phyloP scores from a whole-genome alignment of 805 yeast genomes.

The Metschnikowia peoriensis region DNA sequence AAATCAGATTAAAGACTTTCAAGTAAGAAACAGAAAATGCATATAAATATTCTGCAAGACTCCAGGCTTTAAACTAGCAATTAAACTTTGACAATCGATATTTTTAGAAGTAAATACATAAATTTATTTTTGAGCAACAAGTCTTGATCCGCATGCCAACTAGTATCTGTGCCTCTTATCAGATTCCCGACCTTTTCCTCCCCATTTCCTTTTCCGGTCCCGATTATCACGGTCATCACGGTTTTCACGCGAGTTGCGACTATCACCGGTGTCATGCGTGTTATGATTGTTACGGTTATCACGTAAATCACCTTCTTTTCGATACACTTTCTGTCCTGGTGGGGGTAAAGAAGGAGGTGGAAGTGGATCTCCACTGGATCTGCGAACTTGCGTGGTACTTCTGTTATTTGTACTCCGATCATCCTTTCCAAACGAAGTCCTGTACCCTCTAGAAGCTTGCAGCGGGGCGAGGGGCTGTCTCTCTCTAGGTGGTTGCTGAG shows the following conservation, averaged over 20 bases:
- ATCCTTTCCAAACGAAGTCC: slow-evolving; percentile 16
- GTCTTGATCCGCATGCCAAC: not conserved
- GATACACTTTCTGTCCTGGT: slow-evolving; percentile 10
- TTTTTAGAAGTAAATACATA: not conserved
- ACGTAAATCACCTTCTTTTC: not conserved
- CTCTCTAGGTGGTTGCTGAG: slow-evolving; percentile 18
- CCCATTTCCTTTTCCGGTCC: slow-evolving; percentile 24
- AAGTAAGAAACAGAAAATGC: no score
- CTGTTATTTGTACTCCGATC: slow-evolving; percentile 8
- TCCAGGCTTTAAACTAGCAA: no score
- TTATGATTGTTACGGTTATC: not conserved
- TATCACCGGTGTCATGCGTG: not conserved
- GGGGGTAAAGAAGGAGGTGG: slow-evolving; percentile 18
- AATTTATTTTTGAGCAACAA: no score
- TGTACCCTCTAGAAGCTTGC: slow-evolving; percentile 8
- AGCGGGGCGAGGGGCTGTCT: not conserved
- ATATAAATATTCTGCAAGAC: no score
- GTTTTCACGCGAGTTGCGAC: slow-evolving; percentile 1
- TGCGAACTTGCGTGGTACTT: slow-evolving; percentile 1
- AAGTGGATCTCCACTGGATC: slow-evolving; percentile 14
- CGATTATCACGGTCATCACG: not conserved
- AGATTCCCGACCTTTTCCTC: slow-evolving; percentile 23
- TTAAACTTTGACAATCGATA: not conserved
- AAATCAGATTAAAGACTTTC: not conserved
- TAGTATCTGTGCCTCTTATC: slow-evolving; percentile 33